Conservation (phyloP, 306 rosid species). For the Pterocarpus macrocarpus region DNA sequence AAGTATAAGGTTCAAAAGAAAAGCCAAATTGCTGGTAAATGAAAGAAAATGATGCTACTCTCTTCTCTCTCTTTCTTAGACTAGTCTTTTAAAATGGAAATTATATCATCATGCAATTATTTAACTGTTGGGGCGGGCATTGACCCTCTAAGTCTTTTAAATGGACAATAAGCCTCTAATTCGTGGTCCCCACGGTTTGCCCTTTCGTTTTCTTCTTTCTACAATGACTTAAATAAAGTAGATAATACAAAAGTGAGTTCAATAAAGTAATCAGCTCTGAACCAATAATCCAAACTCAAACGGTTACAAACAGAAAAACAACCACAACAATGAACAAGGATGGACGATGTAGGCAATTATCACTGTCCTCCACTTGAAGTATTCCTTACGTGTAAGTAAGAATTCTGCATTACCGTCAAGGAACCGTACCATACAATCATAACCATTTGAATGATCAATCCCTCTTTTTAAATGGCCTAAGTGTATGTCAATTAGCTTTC, state of each 20-base stretch:
- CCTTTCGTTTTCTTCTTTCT: constrained; percentile 36
- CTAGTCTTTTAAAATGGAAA: constrained; percentile 33
- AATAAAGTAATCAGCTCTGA: neutral
- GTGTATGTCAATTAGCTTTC: constrained; percentile 19
- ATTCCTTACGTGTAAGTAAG: constrained; percentile 43
- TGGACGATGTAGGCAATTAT: neutral
- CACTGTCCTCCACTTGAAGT: constrained; percentile 4
- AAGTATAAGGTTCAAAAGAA: constrained; percentile 35
- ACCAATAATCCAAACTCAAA: constrained; percentile 13
- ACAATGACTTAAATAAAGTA: constrained; percentile 16
- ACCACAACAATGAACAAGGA: neutral
- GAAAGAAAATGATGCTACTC: constrained; percentile 36
- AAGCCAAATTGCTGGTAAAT: neutral
- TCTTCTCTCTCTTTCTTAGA: neutral
- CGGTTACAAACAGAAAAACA: neutral
- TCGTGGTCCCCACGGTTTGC: constrained; percentile 44
- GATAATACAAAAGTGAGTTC: constrained; percentile 33
- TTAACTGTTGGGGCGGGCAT: constrained; percentile 1
- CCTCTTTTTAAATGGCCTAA: neutral
- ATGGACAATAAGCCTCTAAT: constrained; percentile 28
- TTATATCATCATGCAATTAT: constrained; percentile 13
- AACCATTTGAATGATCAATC: neutral
- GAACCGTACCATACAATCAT: neutral
- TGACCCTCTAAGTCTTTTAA: constrained; percentile 38
- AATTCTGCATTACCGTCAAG: constrained; percentile 23